A percentile compares a stretch with the other conserved stretches of the same genome.
Evolutionary conservation across 352 stramenopile genomes (phyloP).

Genomic region (Globisporangium spinosum): DNA sequence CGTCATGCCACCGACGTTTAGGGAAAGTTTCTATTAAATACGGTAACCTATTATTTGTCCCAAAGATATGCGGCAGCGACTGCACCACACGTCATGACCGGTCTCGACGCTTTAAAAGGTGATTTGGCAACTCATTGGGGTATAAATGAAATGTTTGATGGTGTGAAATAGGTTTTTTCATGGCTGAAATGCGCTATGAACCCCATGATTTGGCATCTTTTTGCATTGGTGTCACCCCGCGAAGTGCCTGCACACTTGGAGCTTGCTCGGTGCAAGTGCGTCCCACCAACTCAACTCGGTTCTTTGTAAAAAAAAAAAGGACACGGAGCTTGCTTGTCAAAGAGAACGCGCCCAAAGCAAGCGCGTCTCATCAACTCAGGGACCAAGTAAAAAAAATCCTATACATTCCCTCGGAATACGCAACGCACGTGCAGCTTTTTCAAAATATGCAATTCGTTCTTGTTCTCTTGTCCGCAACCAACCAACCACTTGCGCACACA

Average conservation of each 20-base stretch:
- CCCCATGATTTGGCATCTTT: not conserved
- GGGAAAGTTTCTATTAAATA: too few species aligned
- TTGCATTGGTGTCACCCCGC: not conserved
- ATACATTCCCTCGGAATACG: conserved; percentile 11
- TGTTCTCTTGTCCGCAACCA: conserved; percentile 7
- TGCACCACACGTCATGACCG: not conserved
- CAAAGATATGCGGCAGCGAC: conserved; percentile 3
- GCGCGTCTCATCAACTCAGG: too few species aligned
- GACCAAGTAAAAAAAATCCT: not conserved
- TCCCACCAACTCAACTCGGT: too few species aligned
- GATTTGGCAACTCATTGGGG: not conserved
- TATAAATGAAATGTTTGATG: not conserved
- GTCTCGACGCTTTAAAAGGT: conserved; percentile 5
- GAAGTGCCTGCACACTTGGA: too few species aligned
- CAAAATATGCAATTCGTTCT: conserved; percentile 19
- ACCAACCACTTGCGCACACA: not conserved
- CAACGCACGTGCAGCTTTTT: conserved; percentile 6
- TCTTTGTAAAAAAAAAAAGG: too few species aligned
- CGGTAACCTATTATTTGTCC: too few species aligned
- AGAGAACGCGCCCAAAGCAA: too few species aligned
- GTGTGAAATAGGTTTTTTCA: not conserved
- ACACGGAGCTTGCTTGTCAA: too few species aligned
- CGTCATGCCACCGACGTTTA: too few species aligned
- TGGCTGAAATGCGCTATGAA: not conserved
- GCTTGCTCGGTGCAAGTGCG: too few species aligned